A percentile compares a stretch with the other conserved stretches of the same genome.
phyloP scores from a whole-genome alignment of 208 protist species.

The Naegleria lovaniensis region DNA sequence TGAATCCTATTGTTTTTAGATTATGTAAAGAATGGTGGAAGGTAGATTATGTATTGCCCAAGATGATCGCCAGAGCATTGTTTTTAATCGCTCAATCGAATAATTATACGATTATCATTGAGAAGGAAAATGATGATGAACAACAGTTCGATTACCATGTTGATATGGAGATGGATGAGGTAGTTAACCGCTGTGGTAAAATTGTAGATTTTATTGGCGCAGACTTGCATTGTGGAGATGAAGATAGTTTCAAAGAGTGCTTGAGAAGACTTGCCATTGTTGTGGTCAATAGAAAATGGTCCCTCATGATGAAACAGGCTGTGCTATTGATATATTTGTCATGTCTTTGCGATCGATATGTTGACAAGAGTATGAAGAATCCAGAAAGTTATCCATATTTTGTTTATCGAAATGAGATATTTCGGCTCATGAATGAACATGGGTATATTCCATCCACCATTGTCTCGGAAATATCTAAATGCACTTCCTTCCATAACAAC shows the following conservation, averaged over 20 bases:
- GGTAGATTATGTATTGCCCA: not conserved
- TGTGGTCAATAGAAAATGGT: not conserved
- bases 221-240: not conserved
- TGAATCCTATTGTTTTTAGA: not conserved
- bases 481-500: not conserved
- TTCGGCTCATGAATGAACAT: not conserved
- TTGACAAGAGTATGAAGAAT: not conserved
- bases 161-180: not conserved
- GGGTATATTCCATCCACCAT: not conserved
- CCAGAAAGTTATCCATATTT: not conserved
- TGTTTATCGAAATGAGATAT: not conserved
- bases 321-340: not conserved
- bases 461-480: not conserved
- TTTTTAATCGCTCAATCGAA: not conserved
- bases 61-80: not conserved
- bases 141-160: not conserved
- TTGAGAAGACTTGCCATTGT: not conserved
- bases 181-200: not conserved
- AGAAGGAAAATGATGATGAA: too few relatives aligned
- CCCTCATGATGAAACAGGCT: not conserved
- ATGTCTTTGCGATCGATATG: not conserved
- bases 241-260: not conserved
- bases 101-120: too few relatives aligned
- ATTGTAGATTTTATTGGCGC: not conserved
- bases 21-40: not conserved